These are phyloP conservation scores for Penicillium rolfsii DNA, from an alignment of 2,329 filamentous ascomycete genomes.

Conservation along the genomic window DNA sequence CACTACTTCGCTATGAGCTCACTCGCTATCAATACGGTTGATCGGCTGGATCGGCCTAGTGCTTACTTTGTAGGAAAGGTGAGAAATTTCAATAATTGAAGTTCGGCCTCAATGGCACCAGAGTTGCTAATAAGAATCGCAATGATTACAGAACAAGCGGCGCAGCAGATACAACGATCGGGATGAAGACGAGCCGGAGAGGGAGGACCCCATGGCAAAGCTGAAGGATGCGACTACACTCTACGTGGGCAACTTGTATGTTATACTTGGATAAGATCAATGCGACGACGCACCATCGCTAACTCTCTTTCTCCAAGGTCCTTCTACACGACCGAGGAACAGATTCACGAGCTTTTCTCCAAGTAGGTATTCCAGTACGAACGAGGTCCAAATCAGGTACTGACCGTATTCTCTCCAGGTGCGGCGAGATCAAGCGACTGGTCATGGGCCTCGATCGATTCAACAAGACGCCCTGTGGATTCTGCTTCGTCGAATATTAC, in stretches of 20 bases:
- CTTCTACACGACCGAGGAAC: slow-evolving; percentile 98
- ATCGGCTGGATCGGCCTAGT: slow-evolving; percentile 89
- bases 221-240: slow-evolving; percentile 88
- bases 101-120: slow-evolving; percentile 14
- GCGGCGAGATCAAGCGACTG: slow-evolving; percentile 95
- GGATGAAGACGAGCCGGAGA: slow-evolving; percentile 48
- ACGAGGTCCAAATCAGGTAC: not conserved
- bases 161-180: slow-evolving; percentile 64
- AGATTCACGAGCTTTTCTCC: slow-evolving; percentile 94
- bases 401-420: slow-evolving; percentile 47
- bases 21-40: slow-evolving; percentile 65
- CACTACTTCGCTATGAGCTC: slow-evolving; percentile 32
- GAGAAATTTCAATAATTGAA: slow-evolving; percentile 33
- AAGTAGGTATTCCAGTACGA: slow-evolving; percentile 60
- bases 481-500: slow-evolving; percentile 99
- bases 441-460: slow-evolving; percentile 98
- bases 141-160: slow-evolving; percentile 66
- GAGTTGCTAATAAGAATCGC: slow-evolving; percentile 6
- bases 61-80: slow-evolving; percentile 89
- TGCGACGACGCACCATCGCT: slow-evolving; percentile 22
- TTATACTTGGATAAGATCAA: slow-evolving; percentile 16
- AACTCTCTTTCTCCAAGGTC: slow-evolving; percentile 59
- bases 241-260: slow-evolving; percentile 93
- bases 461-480: slow-evolving; percentile 96
- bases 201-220: slow-evolving; percentile 69